Evolutionary conservation across 2,329 filamentous ascomycete genomes (phyloP), one percentile per base, ranked within the genome.

Genomic region (Trichoderma brevicompactum): DNA sequence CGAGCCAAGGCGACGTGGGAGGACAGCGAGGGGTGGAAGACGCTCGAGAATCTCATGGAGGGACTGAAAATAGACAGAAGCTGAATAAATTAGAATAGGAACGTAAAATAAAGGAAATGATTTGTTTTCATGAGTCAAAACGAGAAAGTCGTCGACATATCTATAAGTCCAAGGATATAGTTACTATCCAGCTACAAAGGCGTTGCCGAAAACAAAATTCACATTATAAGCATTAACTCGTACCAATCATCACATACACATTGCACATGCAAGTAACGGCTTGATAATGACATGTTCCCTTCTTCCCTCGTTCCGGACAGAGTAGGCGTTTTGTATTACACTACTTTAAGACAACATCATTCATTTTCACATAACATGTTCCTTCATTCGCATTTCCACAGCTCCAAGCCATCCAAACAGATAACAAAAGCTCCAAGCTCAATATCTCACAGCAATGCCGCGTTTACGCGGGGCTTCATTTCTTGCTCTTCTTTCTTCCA

Each of bases 401-500:
- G 10, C 6, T 10, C 36, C 36, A 38, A 7, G 36, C 41, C 28
- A 63, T 54, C 38, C 49, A 54, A 62, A 46, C 34, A 40, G 17
- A 44, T 32, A 19, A 36, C 10, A 38, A 53, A 12, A 19, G 2
- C 12, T 13, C 10, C n/a, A 17, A 44, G 59, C 28, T 36, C 36
- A 53, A 53, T 13, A 63, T 15, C 12, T 1, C 28, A 34, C 9
- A 58, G 23, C 52, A 56, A 19, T 38, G 41, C 5, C 23, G 7
- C 61, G 28, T 48, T 48, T 49, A n/a, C 17, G 17, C 7, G 38
- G n/a, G 15, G 23, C 53, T 70, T 73, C 80, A 89, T 83, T 89
- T 92, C 82, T 90, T 90, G 75, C 90, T 89, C 86, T 97, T 97
- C 88, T 97, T 98, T 78, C 95, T 94, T 68, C 89, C 86, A 13